A percentile compares a stretch with the other conserved stretches of the same genome.
Evolutionary conservation across 2,329 filamentous ascomycete species (phyloP).

Genomic region (Beauveria caledonica): DNA sequence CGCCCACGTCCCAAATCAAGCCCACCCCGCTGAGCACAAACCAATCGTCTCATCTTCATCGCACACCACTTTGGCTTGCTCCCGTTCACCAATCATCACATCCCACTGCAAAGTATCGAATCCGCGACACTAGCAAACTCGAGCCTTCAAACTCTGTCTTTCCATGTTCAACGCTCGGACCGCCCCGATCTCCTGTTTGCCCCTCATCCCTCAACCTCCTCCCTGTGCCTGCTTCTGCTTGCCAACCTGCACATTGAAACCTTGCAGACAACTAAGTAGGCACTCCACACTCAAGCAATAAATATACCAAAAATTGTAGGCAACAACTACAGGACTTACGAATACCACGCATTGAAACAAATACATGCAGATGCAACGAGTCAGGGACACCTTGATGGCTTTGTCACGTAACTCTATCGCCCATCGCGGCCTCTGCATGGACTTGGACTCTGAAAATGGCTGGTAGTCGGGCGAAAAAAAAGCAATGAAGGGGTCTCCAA

Average conservation of each 20-base stretch:
- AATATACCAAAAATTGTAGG: too few species aligned
- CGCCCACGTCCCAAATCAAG: background rate
- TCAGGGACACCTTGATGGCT: too few species aligned
- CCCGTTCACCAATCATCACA: background rate
- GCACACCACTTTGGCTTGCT: background rate
- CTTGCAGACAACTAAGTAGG: background rate
- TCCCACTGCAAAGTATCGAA: background rate
- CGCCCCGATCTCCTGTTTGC: background rate
- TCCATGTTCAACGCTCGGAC: background rate
- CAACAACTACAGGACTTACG: too few species aligned
- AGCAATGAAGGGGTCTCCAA: too few species aligned
- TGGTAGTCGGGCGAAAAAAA: too few species aligned
- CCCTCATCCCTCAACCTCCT: too few species aligned
- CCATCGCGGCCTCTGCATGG: too few species aligned
- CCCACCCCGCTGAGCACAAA: background rate
- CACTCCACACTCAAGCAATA: too few species aligned
- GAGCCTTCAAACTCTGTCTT: background rate
- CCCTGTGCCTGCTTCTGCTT: too few species aligned
- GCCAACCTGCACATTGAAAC: background rate
- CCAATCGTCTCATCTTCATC: background rate
- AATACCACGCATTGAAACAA: background rate
- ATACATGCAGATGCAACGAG: too few species aligned
- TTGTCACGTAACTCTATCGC: too few species aligned
- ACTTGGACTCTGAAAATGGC: too few species aligned
- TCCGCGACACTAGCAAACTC: background rate